Evolutionary conservation across 495 filamentous ascomycete species (phyloP), one percentile per base, ranked within the genome.

Genomic region (Saxispiralis lemnorum): DNA sequence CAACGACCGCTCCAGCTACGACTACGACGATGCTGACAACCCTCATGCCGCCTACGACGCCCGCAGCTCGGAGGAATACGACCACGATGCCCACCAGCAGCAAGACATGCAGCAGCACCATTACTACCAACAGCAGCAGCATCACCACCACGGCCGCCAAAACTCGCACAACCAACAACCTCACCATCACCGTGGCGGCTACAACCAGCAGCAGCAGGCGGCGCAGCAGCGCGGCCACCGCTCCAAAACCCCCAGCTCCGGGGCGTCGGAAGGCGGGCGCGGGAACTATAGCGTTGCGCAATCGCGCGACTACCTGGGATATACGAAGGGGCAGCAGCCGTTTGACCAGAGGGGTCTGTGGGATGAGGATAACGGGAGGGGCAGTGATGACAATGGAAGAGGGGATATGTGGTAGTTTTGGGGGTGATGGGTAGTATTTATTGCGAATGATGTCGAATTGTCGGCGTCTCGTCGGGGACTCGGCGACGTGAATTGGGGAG

Each of bases 211-310:
- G 47, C 51, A 38, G 43, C 38, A 15, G 21, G 16, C 13, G 18
- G 30, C 6, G 6, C 17, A n/a, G 13, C 41, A 52, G 36, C 45
- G 37, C 9, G 2, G 20, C 19, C 39, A 38, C 15, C 31, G 37
- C 47, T 19, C 32, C 14, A 10, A n/a, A 45, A 16, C 14, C 24
- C 12, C 37, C 3, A 18, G 13, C 28, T 17, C 11, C 1, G n/a
- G 11, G 24, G 41, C 41, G 50, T 28, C 24, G 34, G 44, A 49
- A 9, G 40, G 51, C 10, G 34, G 35, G 13, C 47, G 45, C 37
- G 53, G 51, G 10, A 40, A 44, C 7, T 62, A 62, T 35, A 62
- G 58, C 38, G 59, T 60, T 11, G 51, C 56, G 18, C 53, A 44
- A 31, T 48, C 53, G 28, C 56, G 57, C 44, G 51, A 54, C 41